These are phyloP conservation scores for Xylaria curta DNA, from an alignment of 495 filamentous ascomycete genomes.

Conservation along the genomic window DNA sequence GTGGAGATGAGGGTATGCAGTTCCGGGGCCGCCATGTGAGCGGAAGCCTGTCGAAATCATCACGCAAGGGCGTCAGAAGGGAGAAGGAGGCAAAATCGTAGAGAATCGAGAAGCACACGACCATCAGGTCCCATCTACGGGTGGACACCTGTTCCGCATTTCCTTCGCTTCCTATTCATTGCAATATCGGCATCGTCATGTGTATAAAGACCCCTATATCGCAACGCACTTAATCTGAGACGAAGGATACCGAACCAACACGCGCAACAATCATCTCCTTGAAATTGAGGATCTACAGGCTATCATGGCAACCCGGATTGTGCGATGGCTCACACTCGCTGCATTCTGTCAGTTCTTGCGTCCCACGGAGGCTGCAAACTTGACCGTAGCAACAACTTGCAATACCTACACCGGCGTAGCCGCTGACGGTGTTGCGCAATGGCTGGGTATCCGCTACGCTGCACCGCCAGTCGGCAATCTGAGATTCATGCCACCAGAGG, in stretches of 20 bases:
- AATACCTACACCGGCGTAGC: slow-evolving; percentile 34
- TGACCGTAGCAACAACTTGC: slow-evolving; percentile 35
- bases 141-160: slow-evolving; percentile 7
- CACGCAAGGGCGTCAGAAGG: slow-evolving; percentile 2
- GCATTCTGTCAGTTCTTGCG: slow-evolving; percentile 32
- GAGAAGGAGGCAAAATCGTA: not conserved
- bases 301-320: slow-evolving; percentile 10
- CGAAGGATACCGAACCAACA: slow-evolving; percentile 11
- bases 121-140: not conserved
- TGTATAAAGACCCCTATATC: slow-evolving; percentile 20
- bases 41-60: slow-evolving; percentile 5
- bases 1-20: slow-evolving; percentile 21
- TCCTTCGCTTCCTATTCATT: not conserved
- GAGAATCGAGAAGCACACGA: slow-evolving; percentile 13
- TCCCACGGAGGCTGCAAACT: slow-evolving; percentile 25
- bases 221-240: slow-evolving; percentile 4
- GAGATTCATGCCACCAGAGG: slow-evolving; percentile 63
- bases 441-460: slow-evolving; percentile 72
- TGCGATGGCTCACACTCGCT: slow-evolving; percentile 23
- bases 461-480: slow-evolving; percentile 63
- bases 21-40: slow-evolving; percentile 20
- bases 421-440: slow-evolving; percentile 59
- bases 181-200: not conserved
- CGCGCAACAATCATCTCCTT: not conserved
- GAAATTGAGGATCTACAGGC: not conserved